Percentiles rank a stretch among this genome's conserved stretches.
Evolutionary conservation across 2,329 filamentous ascomycete species (phyloP).

Genomic region (Aspergillus sp.): DNA sequence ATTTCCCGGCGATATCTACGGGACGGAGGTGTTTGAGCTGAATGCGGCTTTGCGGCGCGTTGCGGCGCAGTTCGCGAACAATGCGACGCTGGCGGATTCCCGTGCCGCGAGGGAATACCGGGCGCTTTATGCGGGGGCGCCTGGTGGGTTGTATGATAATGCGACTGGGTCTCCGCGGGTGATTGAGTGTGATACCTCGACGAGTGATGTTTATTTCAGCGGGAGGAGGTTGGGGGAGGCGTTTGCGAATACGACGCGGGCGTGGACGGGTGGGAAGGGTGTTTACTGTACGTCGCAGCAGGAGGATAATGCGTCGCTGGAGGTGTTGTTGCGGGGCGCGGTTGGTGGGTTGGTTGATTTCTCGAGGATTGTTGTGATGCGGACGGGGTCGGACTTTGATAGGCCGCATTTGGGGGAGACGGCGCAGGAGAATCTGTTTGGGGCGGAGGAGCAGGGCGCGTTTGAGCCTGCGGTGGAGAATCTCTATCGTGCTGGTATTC

Average conservation of each 20-base stretch:
- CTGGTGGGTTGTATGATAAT: slow-evolving; percentile 36
- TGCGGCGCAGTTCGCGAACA: slow-evolving; percentile 53
- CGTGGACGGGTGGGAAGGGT: slow-evolving; percentile 68
- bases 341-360: slow-evolving; percentile 63
- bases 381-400: slow-evolving; percentile 71
- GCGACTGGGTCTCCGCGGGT: slow-evolving; percentile 54
- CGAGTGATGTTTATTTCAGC: slow-evolving; percentile 71
- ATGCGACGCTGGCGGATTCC: slow-evolving; percentile 55
- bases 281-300: slow-evolving; percentile 70
- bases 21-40: slow-evolving; percentile 69
- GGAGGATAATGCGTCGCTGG: slow-evolving; percentile 70
- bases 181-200: slow-evolving; percentile 65
- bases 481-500: slow-evolving; percentile 64
- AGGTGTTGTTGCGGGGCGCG: slow-evolving; percentile 62
- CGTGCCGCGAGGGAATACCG: slow-evolving; percentile 54
- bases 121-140: slow-evolving; percentile 45
- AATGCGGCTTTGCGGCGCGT: slow-evolving; percentile 58
- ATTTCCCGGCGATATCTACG: slow-evolving; percentile 62
- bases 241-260: slow-evolving; percentile 63
- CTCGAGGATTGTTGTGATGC: slow-evolving; percentile 65
- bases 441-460: slow-evolving; percentile 61
- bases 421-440: slow-evolving; percentile 60
- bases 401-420: slow-evolving; percentile 61
- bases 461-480: slow-evolving; percentile 65
- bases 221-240: slow-evolving; percentile 60